Evolutionary conservation across 2,329 filamentous ascomycete species (phyloP).

Genomic region (Graphiopsis chlorocephala): DNA sequence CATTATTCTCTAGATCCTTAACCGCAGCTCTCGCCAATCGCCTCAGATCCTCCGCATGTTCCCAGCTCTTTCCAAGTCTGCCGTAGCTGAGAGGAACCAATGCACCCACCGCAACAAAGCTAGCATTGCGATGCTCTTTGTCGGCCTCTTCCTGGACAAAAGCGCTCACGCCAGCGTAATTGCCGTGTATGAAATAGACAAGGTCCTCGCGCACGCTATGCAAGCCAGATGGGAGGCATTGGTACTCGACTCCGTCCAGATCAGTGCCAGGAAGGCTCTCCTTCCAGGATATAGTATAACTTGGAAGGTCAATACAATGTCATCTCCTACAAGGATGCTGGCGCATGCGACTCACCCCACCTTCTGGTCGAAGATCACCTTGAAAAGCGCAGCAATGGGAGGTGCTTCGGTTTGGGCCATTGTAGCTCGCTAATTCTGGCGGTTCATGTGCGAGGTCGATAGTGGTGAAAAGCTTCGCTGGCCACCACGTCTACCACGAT

Average conservation of each 20-base stretch:
- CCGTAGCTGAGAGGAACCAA: slow-evolving; percentile 84
- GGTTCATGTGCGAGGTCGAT: neutral
- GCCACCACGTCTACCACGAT: neutral
- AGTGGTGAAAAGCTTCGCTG: neutral
- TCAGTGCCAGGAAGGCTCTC: slow-evolving; percentile 61
- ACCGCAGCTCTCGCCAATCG: slow-evolving; percentile 68
- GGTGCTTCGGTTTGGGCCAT: slow-evolving; percentile 22
- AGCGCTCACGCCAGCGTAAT: slow-evolving; percentile 83
- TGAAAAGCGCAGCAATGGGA: slow-evolving; percentile 35
- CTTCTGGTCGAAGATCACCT: slow-evolving; percentile 38
- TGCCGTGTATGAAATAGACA: slow-evolving; percentile 80
- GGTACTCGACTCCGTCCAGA: slow-evolving; percentile 88
- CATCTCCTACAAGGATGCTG: neutral
- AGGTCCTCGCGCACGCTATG: slow-evolving; percentile 87
- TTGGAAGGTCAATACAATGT: slow-evolving; percentile 31
- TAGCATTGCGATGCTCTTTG: slow-evolving; percentile 77
- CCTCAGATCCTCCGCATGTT: slow-evolving; percentile 74
- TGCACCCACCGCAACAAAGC: slow-evolving; percentile 88
- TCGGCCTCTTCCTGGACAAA: slow-evolving; percentile 82
- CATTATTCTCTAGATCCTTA: slow-evolving; percentile 60
- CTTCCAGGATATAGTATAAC: slow-evolving; percentile 86
- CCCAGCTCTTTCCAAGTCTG: slow-evolving; percentile 82
- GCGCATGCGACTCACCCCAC: slow-evolving; percentile 32
- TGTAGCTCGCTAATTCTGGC: neutral
- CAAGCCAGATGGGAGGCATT: slow-evolving; percentile 87